Conservation (phyloP, 306 rosid genomes). For the Dryas octopetala region DNA sequence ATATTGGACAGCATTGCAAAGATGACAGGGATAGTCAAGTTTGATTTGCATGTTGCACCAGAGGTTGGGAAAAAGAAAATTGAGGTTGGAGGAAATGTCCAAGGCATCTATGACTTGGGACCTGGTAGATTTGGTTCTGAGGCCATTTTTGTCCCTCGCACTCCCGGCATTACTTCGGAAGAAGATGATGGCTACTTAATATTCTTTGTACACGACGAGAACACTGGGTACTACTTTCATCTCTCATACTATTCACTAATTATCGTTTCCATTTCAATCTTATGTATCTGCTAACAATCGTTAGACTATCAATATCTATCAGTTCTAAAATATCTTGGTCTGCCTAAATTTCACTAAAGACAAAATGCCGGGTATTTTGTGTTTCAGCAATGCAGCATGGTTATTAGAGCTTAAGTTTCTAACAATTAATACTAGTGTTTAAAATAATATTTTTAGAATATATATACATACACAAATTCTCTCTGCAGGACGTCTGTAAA, state of each 20-base stretch:
- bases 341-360: background rate
- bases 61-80: slow-evolving; percentile 58
- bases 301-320: background rate
- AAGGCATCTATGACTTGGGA: slow-evolving; percentile 80
- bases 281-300: too few relatives aligned
- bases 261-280: background rate
- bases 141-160: slow-evolving; percentile 75
- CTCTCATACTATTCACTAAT: too few relatives aligned
- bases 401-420: too few relatives aligned
- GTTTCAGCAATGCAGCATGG: too few relatives aligned
- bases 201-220: slow-evolving; percentile 79
- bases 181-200: slow-evolving; percentile 97
- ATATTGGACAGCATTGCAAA: slow-evolving; percentile 63
- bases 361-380: background rate
- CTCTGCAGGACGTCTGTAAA: too few relatives aligned
- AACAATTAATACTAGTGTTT: too few relatives aligned
- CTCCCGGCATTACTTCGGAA: slow-evolving; percentile 61
- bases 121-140: slow-evolving; percentile 81
- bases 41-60: slow-evolving; percentile 75
- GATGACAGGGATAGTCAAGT: slow-evolving; percentile 72
- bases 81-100: slow-evolving; percentile 85
- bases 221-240: slow-evolving; percentile 49
- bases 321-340: background rate
- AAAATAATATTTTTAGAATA: too few relatives aligned
- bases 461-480: too few relatives aligned